A percentile compares a stretch with the other conserved stretches of the same genome.
Evolutionary conservation across 768 basidiomycete genomes (phyloP).

Genomic region (Pleurotus platypus): DNA sequence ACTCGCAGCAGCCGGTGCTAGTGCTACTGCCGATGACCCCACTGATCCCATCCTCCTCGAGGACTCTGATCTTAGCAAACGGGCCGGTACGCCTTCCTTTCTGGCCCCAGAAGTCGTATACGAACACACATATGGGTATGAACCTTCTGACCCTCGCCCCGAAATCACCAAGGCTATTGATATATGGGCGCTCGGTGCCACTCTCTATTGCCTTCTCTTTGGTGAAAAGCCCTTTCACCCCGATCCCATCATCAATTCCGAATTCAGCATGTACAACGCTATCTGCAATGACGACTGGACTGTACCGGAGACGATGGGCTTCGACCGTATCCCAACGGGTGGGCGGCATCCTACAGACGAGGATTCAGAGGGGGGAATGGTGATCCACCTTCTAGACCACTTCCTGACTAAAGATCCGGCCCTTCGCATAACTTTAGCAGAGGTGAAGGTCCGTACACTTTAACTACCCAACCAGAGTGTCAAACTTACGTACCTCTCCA

Average conservation of each 20-base stretch:
- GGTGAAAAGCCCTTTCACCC: constrained; percentile 74
- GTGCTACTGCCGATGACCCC: constrained; percentile 30
- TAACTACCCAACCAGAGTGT: constrained; percentile 3
- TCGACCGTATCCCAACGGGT: constrained; percentile 61
- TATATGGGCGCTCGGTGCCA: constrained; percentile 97
- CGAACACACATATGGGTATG: constrained; percentile 44
- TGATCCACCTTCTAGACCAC: constrained; percentile 67
- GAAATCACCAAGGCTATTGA: constrained; percentile 92
- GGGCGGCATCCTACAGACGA: constrained; percentile 47
- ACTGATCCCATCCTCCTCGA: constrained; percentile 70
- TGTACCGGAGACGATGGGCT: constrained; percentile 67
- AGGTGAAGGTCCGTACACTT: constrained; percentile 64
- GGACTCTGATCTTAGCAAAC: constrained; percentile 83
- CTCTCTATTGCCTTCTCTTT: constrained; percentile 91
- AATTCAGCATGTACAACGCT: constrained; percentile 75
- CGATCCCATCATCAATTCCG: constrained; percentile 26
- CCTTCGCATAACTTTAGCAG: constrained; percentile 71
- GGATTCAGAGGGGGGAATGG: constrained; percentile 52
- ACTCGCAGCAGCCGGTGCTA: constrained; percentile 56
- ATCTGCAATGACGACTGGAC: constrained; percentile 78
- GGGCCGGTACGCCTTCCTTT: constrained; percentile 94
- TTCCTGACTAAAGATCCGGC: constrained; percentile 79
- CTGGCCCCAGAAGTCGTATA: constrained; percentile 93
- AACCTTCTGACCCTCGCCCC: constrained; percentile 31
- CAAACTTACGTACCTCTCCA: constrained; percentile 22